Evolutionary conservation across 805 yeast species (phyloP).

Genomic region (Ogataea pilisensis): DNA sequence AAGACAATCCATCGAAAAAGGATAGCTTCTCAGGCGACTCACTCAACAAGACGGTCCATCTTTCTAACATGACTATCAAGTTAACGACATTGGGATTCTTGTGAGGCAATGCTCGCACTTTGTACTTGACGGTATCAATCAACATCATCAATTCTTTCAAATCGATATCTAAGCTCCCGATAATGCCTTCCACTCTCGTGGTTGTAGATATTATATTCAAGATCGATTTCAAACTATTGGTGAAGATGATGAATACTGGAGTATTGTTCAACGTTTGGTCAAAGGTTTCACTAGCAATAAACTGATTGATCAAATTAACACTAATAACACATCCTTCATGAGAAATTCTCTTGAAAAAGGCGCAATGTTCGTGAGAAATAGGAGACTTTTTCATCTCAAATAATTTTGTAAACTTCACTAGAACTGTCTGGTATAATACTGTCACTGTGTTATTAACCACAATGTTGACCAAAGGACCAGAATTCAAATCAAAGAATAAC

Average conservation of each 20-base stretch:
- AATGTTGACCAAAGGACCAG: slow-evolving; percentile 22
- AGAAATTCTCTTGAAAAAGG: slow-evolving; percentile 19
- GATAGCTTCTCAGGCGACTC: slow-evolving; percentile 18
- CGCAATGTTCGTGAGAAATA: slow-evolving; percentile 13
- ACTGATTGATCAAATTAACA: slow-evolving; percentile 14
- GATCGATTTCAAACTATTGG: slow-evolving; percentile 26
- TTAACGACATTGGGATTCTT: slow-evolving; percentile 14
- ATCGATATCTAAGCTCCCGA: slow-evolving; percentile 12
- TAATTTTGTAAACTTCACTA: slow-evolving; percentile 23
- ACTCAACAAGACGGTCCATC: slow-evolving; percentile 18
- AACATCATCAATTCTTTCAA: slow-evolving; percentile 1
- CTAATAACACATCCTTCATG: slow-evolving; percentile 19
- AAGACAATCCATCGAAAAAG: slow-evolving; percentile 21
- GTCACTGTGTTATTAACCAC: slow-evolving; percentile 26
- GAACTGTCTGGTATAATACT: slow-evolving; percentile 25
- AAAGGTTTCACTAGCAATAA: slow-evolving; percentile 15
- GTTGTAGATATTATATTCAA: slow-evolving; percentile 24
- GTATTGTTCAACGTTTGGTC: slow-evolving; percentile 14
- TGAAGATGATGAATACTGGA: slow-evolving; percentile 23
- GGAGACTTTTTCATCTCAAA: slow-evolving; percentile 15
- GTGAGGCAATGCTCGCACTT: slow-evolving; percentile 4
- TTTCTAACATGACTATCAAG: slow-evolving; percentile 9
- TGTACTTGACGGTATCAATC: slow-evolving; percentile 3
- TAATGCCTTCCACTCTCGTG: slow-evolving; percentile 13
- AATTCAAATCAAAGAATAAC: slow-evolving; percentile 23